A percentile compares a stretch with the other conserved stretches of the same genome.
These are phyloP conservation scores for Diaporthe nobilis DNA, from an alignment of 2,329 filamentous ascomycete species.

Conservation along the genomic window DNA sequence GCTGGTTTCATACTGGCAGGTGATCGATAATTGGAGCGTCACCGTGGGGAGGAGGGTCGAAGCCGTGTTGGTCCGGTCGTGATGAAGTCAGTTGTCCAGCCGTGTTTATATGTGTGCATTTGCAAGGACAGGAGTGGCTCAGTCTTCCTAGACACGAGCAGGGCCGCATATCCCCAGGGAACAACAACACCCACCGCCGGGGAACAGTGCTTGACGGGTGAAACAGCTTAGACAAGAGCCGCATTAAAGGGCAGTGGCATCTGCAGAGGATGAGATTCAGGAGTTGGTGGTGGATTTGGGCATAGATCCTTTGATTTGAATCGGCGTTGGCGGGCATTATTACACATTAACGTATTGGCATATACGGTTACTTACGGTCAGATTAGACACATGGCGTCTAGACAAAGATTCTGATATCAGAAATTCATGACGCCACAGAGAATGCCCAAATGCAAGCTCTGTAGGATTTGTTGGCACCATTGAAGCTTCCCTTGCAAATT, in stretches of 20 bases:
- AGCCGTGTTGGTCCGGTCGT: constrained; percentile 47
- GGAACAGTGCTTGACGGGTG: neutral
- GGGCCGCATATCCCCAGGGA: neutral
- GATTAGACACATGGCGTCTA: neutral
- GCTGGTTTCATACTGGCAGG: constrained; percentile 54
- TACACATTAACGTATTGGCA: neutral
- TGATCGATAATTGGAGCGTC: constrained; percentile 55
- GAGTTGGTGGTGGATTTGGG: neutral
- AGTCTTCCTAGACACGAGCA: neutral
- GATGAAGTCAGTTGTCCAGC: neutral
- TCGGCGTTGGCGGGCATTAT: constrained; percentile 4
- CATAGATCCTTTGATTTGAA: neutral
- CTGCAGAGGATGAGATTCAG: neutral
- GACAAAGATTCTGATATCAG: neutral
- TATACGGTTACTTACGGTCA: neutral
- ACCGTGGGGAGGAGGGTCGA: constrained; percentile 55
- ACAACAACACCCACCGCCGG: neutral
- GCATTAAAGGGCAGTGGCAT: neutral
- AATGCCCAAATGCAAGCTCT: neutral
- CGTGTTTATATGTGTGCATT: neutral
- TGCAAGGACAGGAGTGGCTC: neutral
- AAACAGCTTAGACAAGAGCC: neutral
- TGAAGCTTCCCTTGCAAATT: neutral
- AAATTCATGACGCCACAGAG: too few species aligned
- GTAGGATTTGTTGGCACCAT: neutral